phyloP scores from a whole-genome alignment of 108 stramenopile species.

The Epipyxis sp. region DNA sequence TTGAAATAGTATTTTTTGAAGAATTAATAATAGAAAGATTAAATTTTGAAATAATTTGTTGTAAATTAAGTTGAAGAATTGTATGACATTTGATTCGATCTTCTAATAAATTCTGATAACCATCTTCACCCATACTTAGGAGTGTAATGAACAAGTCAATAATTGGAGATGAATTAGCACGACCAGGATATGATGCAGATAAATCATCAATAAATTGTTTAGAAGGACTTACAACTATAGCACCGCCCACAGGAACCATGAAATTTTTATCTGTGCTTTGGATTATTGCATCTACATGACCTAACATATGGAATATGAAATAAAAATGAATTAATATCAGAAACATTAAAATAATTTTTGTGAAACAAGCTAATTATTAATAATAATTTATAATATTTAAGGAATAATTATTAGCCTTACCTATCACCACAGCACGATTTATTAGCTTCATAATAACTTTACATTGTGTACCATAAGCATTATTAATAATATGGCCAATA shows the following conservation, averaged over 20 bases:
- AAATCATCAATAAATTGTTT: conserved; percentile 65
- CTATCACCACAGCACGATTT: conserved; percentile 31
- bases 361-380: background rate
- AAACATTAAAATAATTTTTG: background rate
- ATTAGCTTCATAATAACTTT: conserved; percentile 37
- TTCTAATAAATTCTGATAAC: conserved; percentile 45
- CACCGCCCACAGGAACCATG: conserved; percentile 92
- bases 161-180: conserved; percentile 85
- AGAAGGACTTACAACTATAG: conserved; percentile 69
- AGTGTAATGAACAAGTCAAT: conserved; percentile 95
- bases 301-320: conserved; percentile 33
- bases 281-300: conserved; percentile 91
- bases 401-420: no score
- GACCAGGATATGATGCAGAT: conserved; percentile 89
- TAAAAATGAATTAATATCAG: background rate
- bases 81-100: conserved; percentile 63
- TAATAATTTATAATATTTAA: no score
- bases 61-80: conserved; percentile 35
- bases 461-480: conserved; percentile 98
- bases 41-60: background rate
- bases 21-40: conserved; percentile 76
- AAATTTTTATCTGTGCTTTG: conserved; percentile 98
- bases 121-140: conserved; percentile 81
- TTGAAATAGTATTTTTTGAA: conserved; percentile 87
- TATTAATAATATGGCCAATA: conserved; percentile 90